Evolutionary conservation across 306 rosid genomes (phyloP).

Genomic region (Pueraria montana): DNA sequence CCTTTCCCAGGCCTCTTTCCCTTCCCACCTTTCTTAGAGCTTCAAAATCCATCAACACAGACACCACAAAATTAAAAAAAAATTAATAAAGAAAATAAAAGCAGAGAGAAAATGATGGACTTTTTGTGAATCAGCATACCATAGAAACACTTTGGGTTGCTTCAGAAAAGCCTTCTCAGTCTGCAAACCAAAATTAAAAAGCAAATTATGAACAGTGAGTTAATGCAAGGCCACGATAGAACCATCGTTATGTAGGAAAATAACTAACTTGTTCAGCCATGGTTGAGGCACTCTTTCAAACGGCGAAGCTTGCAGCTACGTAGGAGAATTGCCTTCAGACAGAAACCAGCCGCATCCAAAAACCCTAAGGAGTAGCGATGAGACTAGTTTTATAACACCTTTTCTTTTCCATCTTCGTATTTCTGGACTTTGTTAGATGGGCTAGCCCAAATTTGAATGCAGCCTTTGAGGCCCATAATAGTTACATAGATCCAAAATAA

Average conservation of each 20-base stretch:
- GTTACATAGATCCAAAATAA: too few species aligned
- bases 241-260: not conserved
- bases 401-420: not conserved
- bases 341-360: not conserved
- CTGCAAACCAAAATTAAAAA: constrained; percentile 39
- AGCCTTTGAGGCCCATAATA: too few species aligned
- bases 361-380: not conserved
- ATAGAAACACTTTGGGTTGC: constrained; percentile 70
- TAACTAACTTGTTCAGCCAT: constrained; percentile 76
- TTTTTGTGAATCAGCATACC: constrained; percentile 44
- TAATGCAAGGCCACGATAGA: not conserved
- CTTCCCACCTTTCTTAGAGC: constrained; percentile 72
- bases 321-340: not conserved
- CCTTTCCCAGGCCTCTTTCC: constrained; percentile 81
- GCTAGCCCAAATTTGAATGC: too few species aligned
- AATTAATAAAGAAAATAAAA: not conserved
- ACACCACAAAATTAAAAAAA: not conserved
- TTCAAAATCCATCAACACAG: not conserved
- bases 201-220: not conserved
- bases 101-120: not conserved
- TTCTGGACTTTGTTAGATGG: too few species aligned
- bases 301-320: not conserved
- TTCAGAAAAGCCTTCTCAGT: constrained; percentile 77
- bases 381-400: not conserved
- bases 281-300: constrained; percentile 35